Base-by-base conservation (phyloP, 164 flowering plant species). In the Paratinospora sagittata region DNA sequence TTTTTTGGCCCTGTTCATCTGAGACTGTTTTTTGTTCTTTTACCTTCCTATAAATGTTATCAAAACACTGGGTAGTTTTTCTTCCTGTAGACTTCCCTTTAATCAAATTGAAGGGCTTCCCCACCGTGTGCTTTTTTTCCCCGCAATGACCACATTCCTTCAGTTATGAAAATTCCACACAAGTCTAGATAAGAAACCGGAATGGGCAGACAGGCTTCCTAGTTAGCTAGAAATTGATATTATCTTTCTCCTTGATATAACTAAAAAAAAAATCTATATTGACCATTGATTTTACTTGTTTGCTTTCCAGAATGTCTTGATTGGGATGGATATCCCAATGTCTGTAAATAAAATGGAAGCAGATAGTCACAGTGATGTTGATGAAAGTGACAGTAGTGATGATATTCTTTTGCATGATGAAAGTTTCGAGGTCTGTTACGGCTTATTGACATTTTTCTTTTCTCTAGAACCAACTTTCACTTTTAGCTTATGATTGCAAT, bases 261-360 rank as follows among this genome's bases (percentile, higher is more conserved):
- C 24, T 16, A 23, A 2, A 7, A 23, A 19, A 7, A 17, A 7
- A 55, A 4, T 1, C 8, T 55, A 55, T 55, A 41, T 21, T n/a
- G 65, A 34, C 23, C 11, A 63, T 30, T 30, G 4, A 30, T 68
- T 27, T 58, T 19, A 27, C 52, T 74, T 37, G 52, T 43, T 69
- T 74, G 19, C 60, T 21, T 67, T 71, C 49, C 85, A 90, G 97
- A 86, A 81, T 76, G 93, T 77, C 66, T 81, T 86, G 65, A 83
- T 92, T 73, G 96, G 90, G 30, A 87, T 87, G 88, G 92, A 88
- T 76, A 73, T 85, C 14, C 79, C 82, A 7, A 68, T 73, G 19
- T 81, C 82, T 61, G 83, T 75, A 74, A 80, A 74, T 45, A 79
- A 74, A 76, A 74, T 75, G 75, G 70, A 65, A 64, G 76, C 72